Evolutionary conservation across 345 rosid species (phyloP).

Genomic region (Dipteronia sinensis): DNA sequence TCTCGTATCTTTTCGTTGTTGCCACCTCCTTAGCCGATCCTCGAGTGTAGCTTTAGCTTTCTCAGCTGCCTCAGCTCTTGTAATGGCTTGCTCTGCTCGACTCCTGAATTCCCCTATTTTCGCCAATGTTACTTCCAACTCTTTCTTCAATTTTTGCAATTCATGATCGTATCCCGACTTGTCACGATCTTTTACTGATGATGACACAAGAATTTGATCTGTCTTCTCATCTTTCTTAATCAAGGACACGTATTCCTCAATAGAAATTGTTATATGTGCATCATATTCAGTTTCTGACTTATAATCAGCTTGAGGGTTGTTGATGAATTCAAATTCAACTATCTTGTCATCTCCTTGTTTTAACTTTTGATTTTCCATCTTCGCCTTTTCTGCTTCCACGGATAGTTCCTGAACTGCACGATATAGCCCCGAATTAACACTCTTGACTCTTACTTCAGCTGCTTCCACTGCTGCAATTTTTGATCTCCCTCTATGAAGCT

Average conservation of each 20-base stretch:
- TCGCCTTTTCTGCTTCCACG: constrained; percentile 36
- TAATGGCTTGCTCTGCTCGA: constrained; percentile 45
- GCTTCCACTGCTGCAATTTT: constrained; percentile 42
- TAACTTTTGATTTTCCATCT: constrained; percentile 31
- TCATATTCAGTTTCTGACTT: not conserved
- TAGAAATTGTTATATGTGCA: constrained; percentile 26
- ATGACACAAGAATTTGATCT: constrained; percentile 10
- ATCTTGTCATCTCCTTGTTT: constrained; percentile 24
- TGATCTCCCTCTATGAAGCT: constrained; percentile 38
- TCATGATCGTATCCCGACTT: constrained; percentile 23
- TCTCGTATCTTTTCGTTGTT: constrained; percentile 46
- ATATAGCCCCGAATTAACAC: constrained; percentile 30
- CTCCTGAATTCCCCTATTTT: constrained; percentile 50
- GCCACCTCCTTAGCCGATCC: constrained; percentile 43
- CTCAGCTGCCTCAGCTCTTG: constrained; percentile 59
- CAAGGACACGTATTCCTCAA: constrained; percentile 38
- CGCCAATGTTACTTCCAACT: constrained; percentile 32
- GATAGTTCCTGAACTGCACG: constrained; percentile 43
- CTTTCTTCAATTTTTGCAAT: constrained; percentile 35
- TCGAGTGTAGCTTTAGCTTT: constrained; percentile 43
- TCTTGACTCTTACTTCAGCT: constrained; percentile 39
- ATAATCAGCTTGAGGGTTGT: not conserved
- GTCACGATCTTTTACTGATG: not conserved
- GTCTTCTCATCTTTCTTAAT: constrained; percentile 27
- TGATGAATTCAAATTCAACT: constrained; percentile 9